Evolutionary conservation across 345 rosid species (phyloP), one percentile per base, ranked within the genome.

Genomic region (Carallia brachiata): DNA sequence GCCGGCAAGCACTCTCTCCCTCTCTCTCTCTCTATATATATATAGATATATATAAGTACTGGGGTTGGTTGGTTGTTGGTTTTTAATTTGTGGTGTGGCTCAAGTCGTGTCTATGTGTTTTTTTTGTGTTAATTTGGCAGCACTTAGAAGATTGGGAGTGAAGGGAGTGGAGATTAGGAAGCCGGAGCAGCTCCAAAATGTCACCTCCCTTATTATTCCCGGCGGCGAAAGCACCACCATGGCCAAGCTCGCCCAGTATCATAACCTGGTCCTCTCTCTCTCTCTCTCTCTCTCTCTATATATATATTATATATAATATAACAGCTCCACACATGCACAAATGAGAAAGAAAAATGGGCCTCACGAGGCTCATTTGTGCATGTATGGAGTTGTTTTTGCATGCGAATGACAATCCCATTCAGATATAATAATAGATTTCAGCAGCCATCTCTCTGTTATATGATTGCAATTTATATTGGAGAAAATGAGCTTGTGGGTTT

Each of bases 211-310:
- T 61, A 95, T 95, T 71, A 95, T 95, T 61, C 99, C 97, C 40
- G 99, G 99, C 2, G 99, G 99, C 37, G 99, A 95, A 79, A 95
- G 97, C 87, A 95, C 97, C 79, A 90, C 97, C 77, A 95, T 95
- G 99, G 97, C 99, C 73, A 95, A 90, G 78, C 99, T 95, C 70
- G 97, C 99, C 18, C 85, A 89, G 75, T 89, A 70, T 70, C 96
- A 95, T 69, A 90, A 90, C 72, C 86, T 95, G 90, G 97, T 91
- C 2, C 1, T 1, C 36, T 48, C 17, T 44, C 30, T 34, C 23
- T 23, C 9, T 28, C 9, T 50, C 12, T 53, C 4, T 62, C n/a
- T n/a, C n/a, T n/a, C n/a, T n/a, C n/a, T n/a, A n/a, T n/a, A n/a
- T n/a, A n/a, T n/a, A n/a, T n/a, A n/a, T n/a, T n/a, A 23, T 23